phyloP scores from a whole-genome alignment of 2,329 filamentous ascomycete genomes.

The Atkinsonella hypoxylon region DNA sequence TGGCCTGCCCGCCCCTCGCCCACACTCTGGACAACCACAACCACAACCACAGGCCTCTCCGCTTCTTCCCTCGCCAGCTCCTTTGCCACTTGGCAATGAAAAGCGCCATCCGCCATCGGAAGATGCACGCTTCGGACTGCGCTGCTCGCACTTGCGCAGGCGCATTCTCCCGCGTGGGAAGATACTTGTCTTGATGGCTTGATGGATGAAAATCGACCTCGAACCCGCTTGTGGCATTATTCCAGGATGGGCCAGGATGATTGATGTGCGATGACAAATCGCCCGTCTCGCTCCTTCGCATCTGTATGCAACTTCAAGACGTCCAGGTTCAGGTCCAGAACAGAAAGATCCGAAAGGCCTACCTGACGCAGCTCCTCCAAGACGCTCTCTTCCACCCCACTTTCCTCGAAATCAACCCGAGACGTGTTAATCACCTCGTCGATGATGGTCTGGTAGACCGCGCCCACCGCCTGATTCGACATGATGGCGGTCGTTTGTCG shows the following conservation, averaged over 20 bases:
- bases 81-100: background rate
- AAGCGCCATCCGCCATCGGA: background rate
- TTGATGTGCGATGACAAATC: background rate
- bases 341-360: constrained; percentile 25
- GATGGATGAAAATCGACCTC: background rate
- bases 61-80: background rate
- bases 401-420: constrained; percentile 92
- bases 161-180: background rate
- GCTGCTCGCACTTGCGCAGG: background rate
- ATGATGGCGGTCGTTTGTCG: constrained; percentile 23
- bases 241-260: background rate
- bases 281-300: background rate
- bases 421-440: constrained; percentile 85
- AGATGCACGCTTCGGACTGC: background rate
- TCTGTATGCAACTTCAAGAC: background rate
- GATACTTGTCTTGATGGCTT: background rate
- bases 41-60: background rate
- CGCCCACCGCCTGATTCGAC: constrained; percentile 54
- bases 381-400: constrained; percentile 77
- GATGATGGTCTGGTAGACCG: constrained; percentile 68
- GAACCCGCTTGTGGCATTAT: background rate
- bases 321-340: background rate
- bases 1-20: constrained; percentile 29
- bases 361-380: constrained; percentile 82
- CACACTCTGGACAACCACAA: constrained; percentile 3